Evolutionary conservation across 1,284 basidiomycete species (phyloP), one percentile per base, ranked within the genome.

Genomic region (Megacollybia platyphylla): DNA sequence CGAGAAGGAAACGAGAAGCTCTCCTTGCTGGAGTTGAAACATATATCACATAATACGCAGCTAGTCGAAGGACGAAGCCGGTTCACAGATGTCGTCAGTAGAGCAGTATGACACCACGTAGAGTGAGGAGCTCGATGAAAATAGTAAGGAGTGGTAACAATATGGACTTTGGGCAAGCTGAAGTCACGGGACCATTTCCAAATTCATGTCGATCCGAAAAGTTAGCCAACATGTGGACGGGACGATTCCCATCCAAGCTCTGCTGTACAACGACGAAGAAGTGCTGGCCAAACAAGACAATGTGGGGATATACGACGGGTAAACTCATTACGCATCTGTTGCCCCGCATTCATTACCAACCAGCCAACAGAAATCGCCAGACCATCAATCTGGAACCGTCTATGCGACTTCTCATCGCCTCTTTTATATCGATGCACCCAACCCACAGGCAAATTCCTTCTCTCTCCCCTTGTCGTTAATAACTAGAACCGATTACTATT

Each of bases 231-330:
- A 63, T 20, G 63, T 83, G 8, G 83, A 87, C 49, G 83, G 84
- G 13, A 76, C 79, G 1, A 84, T 87, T 40, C 85, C 85, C 3
- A 64, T 85, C 5, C 68, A 67, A 36, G 83, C 82, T 5, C 61
- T 86, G n/a, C 63, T 87, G 0, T 87, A 87, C 51, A 67, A 74
- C 5, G 86, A 90, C 45, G 91, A 96, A 60, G 74, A 76, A 35
- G 65, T 87, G 38, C 63, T 87, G 3, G 68, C 76, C 3, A 76
- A 71, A 30, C 87, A 89, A 57, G 82, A 88, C 37, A 65, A 64
- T 36, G 81, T 94, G 4, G 91, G 91, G 1, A 79, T 96, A 45
- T 96, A 96, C 55, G 84, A 91, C 53, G 87, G 87, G 90, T 92
- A 58, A 52, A 80, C 50, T 38, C 11, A 44, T 31, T 44, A 43